These are phyloP conservation scores for Leccinellum rugosiceps DNA, from an alignment of 768 basidiomycete genomes.

Conservation along the genomic window DNA sequence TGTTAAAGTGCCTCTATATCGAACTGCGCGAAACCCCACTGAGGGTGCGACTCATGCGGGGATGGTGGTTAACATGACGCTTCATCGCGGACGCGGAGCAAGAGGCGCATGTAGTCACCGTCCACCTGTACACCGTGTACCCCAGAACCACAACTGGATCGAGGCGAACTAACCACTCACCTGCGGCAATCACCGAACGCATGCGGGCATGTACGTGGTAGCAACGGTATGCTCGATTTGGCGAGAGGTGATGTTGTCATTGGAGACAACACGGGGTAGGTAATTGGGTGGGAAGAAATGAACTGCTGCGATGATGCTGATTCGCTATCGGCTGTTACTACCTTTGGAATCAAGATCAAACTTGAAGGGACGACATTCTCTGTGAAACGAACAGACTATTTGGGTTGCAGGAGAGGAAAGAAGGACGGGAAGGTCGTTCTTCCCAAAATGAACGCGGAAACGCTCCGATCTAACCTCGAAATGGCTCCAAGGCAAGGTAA, in stretches of 20 bases:
- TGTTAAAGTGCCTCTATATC: neutral
- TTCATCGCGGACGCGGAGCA: neutral
- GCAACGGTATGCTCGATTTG: neutral
- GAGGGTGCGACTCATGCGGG: neutral
- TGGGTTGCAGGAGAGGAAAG: neutral
- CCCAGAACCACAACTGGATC: neutral
- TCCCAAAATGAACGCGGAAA: neutral
- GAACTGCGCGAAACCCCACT: neutral
- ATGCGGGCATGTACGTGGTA: neutral
- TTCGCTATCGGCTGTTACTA: neutral
- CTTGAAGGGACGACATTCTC: neutral
- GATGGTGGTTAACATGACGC: conserved; percentile 8
- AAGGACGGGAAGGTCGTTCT: neutral
- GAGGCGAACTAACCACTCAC: neutral
- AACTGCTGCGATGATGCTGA: neutral
- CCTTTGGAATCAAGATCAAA: conserved; percentile 2
- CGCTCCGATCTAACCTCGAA: neutral
- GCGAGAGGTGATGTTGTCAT: conserved; percentile 7
- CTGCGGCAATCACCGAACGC: conserved; percentile 14
- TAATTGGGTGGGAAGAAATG: neutral
- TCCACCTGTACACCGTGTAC: neutral
- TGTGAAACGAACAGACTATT: neutral
- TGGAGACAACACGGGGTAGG: conserved; percentile 7
- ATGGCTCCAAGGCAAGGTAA: neutral
- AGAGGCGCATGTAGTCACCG: neutral